Conservation (phyloP, 179 eudicot genomes). For the Pouteria campechiana region DNA sequence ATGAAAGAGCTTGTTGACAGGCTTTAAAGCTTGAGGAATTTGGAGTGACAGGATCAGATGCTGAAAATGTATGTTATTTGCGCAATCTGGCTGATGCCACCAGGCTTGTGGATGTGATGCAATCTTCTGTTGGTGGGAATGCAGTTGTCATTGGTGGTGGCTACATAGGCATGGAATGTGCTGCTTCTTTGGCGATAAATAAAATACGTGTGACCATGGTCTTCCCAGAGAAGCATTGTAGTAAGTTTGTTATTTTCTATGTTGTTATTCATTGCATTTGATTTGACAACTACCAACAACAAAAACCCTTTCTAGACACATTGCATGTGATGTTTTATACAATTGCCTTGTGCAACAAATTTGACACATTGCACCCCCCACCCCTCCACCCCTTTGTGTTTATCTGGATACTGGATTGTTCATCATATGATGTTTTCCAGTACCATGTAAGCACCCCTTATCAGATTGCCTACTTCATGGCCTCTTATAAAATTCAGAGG, state of each 20-base stretch:
- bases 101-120: constrained; percentile 63
- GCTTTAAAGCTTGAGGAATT: constrained; percentile 99
- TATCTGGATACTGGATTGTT: too few species aligned
- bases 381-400: too few species aligned
- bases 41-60: constrained; percentile 79
- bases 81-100: constrained; percentile 88
- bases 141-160: constrained; percentile 98
- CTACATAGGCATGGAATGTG: constrained; percentile 98
- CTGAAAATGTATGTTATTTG: constrained; percentile 84
- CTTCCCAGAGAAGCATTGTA: constrained; percentile 86
- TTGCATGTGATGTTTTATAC: too few species aligned
- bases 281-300: too few species aligned
- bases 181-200: constrained; percentile 92
- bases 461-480: too few species aligned
- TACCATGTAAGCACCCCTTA: too few species aligned
- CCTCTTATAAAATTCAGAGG: too few species aligned
- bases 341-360: too few species aligned
- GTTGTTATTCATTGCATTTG: not conserved
- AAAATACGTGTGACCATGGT: constrained; percentile 95
- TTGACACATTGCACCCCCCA: too few species aligned
- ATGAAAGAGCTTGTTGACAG: constrained; percentile 43
- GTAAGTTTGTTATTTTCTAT: constrained; percentile 31
- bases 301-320: too few species aligned
- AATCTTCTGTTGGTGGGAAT: constrained; percentile 61
- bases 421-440: too few species aligned